Evolutionary conservation across 1,139 yeast genomes (phyloP), one percentile per base, ranked within the genome.

Genomic region (Diutina neorugosa): DNA sequence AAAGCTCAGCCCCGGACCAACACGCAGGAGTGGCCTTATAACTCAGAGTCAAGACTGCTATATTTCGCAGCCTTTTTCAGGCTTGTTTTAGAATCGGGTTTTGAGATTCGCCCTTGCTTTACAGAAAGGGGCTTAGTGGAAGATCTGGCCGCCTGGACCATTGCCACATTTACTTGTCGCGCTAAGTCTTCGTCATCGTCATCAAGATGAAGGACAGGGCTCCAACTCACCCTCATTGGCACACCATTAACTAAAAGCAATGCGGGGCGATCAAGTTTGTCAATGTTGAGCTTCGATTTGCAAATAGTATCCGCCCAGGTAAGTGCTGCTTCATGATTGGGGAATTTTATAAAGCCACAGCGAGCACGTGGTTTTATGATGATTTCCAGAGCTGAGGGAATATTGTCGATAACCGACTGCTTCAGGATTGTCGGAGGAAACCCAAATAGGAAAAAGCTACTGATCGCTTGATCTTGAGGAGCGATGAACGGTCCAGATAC

Each of bases 381-480:
- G 41, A 81, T 63, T 8, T 80, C 66, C 56, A 76, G 74, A 16
- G 83, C 58, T 43, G 71, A 69, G 0, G 86, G 85, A 55, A 62
- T 67, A 53, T 61, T 57, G 19, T 68, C 68, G 54, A 81, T 66
- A 14, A 87, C 67, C 48, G 69, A 67, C 60, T 80, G 81, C 58
- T 82, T 89, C 0, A 91, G 83, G n/a, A 82, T 62, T n/a, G 78
- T 81, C 16, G 78, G 78, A 52, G 76, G 80, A 23, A 86, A 70
- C 0, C 96, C 96, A 66, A 83, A 84, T n/a, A 88, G 64, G 63
- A 87, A 86, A 52, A 88, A 75, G 0, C 89, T 74, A 48, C 74
- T 72, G 21, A 78, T 59, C 1, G 65, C 62, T 3, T 61, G 54
- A 57, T 80, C 79, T 21, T 1, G 83, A 0, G 71, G 68, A 0